Conservation (phyloP, 2,329 filamentous ascomycete genomes). For the Coccinonectria pachysandricola region DNA sequence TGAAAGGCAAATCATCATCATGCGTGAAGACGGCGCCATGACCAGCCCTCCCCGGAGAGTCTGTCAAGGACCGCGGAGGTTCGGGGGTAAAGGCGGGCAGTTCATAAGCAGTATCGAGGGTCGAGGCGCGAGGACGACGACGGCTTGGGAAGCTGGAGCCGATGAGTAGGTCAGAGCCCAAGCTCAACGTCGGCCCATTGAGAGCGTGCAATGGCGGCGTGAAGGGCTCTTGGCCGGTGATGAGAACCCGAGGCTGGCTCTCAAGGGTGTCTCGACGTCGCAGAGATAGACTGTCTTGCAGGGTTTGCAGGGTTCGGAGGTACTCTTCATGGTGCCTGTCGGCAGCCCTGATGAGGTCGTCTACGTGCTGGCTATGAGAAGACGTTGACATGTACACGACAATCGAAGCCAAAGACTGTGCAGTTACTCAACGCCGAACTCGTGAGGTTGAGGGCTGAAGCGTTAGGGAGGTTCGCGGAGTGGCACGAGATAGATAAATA, state of each 20-base stretch:
- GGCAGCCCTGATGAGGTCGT: constrained; percentile 24
- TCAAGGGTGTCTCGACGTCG: constrained; percentile 13
- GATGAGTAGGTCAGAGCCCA: constrained; percentile 5
- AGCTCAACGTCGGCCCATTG: constrained; percentile 11
- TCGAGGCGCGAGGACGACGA: constrained; percentile 18
- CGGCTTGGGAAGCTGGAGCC: constrained; percentile 4
- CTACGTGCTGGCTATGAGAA: constrained; percentile 15
- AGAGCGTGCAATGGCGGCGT: constrained; percentile 21
- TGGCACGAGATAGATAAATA: too few species aligned
- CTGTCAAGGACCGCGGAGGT: constrained; percentile 8
- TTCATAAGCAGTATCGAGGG: constrained; percentile 19
- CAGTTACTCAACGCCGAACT: too few species aligned
- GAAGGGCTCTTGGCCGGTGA: constrained; percentile 11
- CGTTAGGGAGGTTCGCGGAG: too few species aligned
- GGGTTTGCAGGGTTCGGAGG: constrained; percentile 18
- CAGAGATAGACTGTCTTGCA: constrained; percentile 18
- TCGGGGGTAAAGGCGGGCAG: constrained; percentile 16
- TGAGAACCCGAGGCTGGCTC: constrained; percentile 8
- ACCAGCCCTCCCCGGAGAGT: constrained; percentile 14
- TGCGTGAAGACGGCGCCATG: constrained; percentile 10
- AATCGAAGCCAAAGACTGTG: too few species aligned
- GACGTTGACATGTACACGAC: constrained; percentile 5
- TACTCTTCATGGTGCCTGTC: constrained; percentile 26
- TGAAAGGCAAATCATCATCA: constrained; percentile 23
- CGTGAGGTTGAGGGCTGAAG: too few species aligned